Base-by-base conservation (phyloP, 2,329 filamentous ascomycete species). In the Penicillium sp. region DNA sequence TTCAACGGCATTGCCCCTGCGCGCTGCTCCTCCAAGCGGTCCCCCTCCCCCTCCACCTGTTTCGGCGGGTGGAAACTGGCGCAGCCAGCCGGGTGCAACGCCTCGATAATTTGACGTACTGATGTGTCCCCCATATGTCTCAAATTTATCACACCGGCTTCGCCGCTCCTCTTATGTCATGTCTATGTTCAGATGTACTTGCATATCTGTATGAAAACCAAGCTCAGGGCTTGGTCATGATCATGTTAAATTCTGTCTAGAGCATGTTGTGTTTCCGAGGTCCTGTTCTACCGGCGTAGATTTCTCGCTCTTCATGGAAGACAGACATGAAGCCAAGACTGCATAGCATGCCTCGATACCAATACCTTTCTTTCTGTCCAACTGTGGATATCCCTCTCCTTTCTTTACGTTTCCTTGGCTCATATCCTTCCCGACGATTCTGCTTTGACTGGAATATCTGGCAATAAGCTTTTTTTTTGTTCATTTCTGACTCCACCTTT, bases 1-100 rank as follows among this genome's bases (percentile, higher is more conserved):
- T 47, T 84, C 82, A 2, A 87, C 88, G 52, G 83, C 81, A 34
- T 76, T 91, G 46, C 86, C 88, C 1, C 81, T 89, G 54, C 83
- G 88, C 44, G 80, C 83, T 43, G 86, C 81, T 29, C 84, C 86
- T 38, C 73, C 82, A 3, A 82, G 78, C 8, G 83, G 82, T 10
- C 79, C 83, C 8, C 76, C 87, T 31, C 85, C 84, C 46, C 81
- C 86, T 18, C 81, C 85, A n/a, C 84, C 76, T 2, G 61, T 68
- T 29, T 62, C 68, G 8, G 59, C 63, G 7, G 63, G 64, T 43
- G 63, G 61, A 31, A 63, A 57, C 29, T 69, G 66, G 65, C 61
- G 65, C 43, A 63, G 60, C n/a, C 65, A 67, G 29, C 52, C 63
- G 4, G 54, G 61, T 22, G 22, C 40, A 39, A 43, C 24, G 2